Evolutionary conservation across 2,329 filamentous ascomycete species (phyloP).

Genomic region (Pezizomycotina sp.): DNA sequence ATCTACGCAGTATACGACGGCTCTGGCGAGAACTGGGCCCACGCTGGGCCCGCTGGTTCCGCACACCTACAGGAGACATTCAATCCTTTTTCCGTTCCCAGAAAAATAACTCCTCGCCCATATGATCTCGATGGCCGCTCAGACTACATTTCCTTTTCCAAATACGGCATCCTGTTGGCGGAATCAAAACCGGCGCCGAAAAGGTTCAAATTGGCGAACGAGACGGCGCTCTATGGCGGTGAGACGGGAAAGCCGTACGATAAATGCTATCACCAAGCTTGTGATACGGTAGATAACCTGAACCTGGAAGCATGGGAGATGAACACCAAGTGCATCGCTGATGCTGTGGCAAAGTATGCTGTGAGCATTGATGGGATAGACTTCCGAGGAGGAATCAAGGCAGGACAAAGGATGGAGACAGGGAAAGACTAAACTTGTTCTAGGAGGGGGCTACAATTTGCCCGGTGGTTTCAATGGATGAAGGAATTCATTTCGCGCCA

Average conservation of each 20-base stretch:
- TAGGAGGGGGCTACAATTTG: too few relatives aligned
- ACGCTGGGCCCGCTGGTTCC: constrained; percentile 35
- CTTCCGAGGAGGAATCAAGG: too few relatives aligned
- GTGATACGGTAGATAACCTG: constrained; percentile 39
- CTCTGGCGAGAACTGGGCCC: constrained; percentile 35
- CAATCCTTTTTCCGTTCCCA: constrained; percentile 29
- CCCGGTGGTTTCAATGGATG: too few relatives aligned
- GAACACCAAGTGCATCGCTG: constrained; percentile 45
- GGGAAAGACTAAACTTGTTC: too few relatives aligned
- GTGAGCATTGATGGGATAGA: constrained; percentile 45
- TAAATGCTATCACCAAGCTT: constrained; percentile 38
- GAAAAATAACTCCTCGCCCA: too few relatives aligned
- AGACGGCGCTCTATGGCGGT: constrained; percentile 38
- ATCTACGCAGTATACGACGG: constrained; percentile 39
- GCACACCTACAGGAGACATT: constrained; percentile 35
- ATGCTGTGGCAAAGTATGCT: constrained; percentile 52
- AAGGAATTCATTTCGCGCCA: too few relatives aligned
- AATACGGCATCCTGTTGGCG: constrained; percentile 40
- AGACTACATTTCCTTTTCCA: constrained; percentile 43
- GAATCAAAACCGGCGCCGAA: constrained; percentile 43
- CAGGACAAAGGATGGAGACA: too few relatives aligned
- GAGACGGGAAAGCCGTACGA: constrained; percentile 38
- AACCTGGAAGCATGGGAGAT: constrained; percentile 37
- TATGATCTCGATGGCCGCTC: constrained; percentile 39
- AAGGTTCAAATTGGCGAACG: constrained; percentile 38